Evolutionary conservation across 495 filamentous ascomycete species (phyloP), one percentile per base, ranked within the genome.

Genomic region (Podospora didyma): DNA sequence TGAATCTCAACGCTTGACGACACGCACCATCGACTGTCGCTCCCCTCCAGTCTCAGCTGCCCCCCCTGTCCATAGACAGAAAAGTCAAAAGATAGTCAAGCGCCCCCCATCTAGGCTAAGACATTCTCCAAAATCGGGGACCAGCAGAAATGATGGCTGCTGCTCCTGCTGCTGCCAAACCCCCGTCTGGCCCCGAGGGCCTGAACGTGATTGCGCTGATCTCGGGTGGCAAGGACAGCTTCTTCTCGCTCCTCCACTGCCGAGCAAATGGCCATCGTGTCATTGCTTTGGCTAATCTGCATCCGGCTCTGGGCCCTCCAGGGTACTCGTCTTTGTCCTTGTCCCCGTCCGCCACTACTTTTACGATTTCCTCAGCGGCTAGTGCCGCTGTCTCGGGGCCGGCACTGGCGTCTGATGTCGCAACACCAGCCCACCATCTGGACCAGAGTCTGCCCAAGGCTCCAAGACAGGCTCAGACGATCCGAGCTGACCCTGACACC

Each of bases 171-270:
- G n/a, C 12, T 16, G 6, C 37, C 37, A 41, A 17, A 14, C 37
- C 37, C 39, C 7, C 6, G 39, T 37, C 34, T 7, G 16, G 34
- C 34, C 34, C 9, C 34, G 21, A 28, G 14, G 37, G 51, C 35
- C 77, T 94, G 20, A 87, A 92, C 54, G 94, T 96, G 50, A 89
- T 98, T 60, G 92, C 89, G 41, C 81, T 98, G 28, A 86, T 98
- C 57, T 98, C 94, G 16, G 94, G 94, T 56, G 94, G 94, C 42
- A 98, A 98, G 73, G 94, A 98, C 75, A 96, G 91, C 41, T 86
- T 98, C 69, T 96, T 88, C 76, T 92, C 91, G 1, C 79, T 96
- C 59, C 83, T 96, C 47, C 94, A 98, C 76, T 95, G 90, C 70
- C 75, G 89, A 51, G 83, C 81, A 45, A 89, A 96, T 70, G 91